A percentile compares a stretch with the other conserved stretches of the same genome.
Conservation (phyloP, 179 eudicot species). For the Corrigiola litoralis region DNA sequence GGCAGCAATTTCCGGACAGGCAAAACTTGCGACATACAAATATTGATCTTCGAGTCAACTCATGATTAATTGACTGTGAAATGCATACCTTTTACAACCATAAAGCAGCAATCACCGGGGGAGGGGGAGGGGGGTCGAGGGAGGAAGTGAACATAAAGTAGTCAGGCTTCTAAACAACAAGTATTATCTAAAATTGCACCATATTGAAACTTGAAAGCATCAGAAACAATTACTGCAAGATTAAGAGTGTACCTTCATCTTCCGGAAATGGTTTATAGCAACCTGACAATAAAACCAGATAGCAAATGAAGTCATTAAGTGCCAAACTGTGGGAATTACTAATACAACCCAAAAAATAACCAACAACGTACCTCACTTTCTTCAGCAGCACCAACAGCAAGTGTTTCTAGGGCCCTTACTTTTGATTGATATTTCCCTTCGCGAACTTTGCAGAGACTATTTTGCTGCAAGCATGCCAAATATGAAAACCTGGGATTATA, state of each 20-base stretch:
- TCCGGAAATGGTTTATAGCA: conserved; percentile 63
- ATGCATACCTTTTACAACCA: too few species aligned
- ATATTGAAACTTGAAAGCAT: conserved; percentile 1
- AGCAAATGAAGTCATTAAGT: conserved; percentile 4
- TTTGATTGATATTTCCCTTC: conserved; percentile 75
- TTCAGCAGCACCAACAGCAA: conserved; percentile 70
- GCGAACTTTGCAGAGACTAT: conserved; percentile 56
- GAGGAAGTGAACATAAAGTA: not conserved
- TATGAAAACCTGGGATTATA: not conserved
- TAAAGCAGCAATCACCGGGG: too few species aligned
- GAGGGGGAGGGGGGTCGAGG: too few species aligned
- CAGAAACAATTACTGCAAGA: conserved; percentile 11
- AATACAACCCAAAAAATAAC: not conserved
- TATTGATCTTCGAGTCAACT: too few species aligned
- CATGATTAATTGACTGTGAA: too few species aligned
- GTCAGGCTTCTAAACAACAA: not conserved
- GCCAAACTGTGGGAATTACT: not conserved
- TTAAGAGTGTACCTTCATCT: conserved; percentile 50
- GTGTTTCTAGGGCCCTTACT: conserved; percentile 75
- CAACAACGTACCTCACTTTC: conserved; percentile 76
- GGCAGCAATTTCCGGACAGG: too few species aligned
- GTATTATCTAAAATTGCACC: not conserved
- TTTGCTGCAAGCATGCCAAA: conserved; percentile 55
- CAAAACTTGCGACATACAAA: too few species aligned
- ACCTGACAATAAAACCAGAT: conserved; percentile 37